Base-by-base conservation (phyloP, 345 rosid genomes). In the Syzygium aqueum region DNA sequence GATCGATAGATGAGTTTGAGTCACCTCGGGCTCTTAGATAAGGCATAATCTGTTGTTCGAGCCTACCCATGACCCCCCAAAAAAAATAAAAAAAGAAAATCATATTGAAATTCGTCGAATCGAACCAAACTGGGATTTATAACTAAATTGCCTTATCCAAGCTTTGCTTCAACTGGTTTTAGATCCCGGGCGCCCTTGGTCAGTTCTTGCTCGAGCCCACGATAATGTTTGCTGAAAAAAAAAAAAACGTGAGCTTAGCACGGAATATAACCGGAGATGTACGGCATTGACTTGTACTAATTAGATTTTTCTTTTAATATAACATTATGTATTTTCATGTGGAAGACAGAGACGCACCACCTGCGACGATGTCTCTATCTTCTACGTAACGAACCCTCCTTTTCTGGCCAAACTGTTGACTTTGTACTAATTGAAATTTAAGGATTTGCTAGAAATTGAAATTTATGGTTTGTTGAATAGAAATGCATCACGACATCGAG, bases 181-280 rank as follows among this genome's bases (percentile, higher is more conserved):
- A 3, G 25, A 19, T 23, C 57, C 57, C 11, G 23, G 7, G 23
- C 23, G 57, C 25, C 3, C 23, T 53, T 19, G 57, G 23, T 53
- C 23, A 7, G 57, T 19, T 21, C 6, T 21, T 3, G 0, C 7
- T 57, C 40, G 0, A 6, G 77, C 40, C 25, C 80, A 33, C 2
- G 3, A 33, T 2, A 67, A 67, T 33, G 12, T 73, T 3, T 5
- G 33, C 2, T 4, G 10, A 3, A 21, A 17, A 53, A 17, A 14
- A 15, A 4, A 8, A 9, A 10, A 30, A 30, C 0, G 37, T 11
- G 6, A 30, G 23, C 12, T 67, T 3, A 2, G 25, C 19, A 33
- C 7, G 22, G 6, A 65, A 4, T 33, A 4, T 9, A 73, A 16
- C 13, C 2, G 23, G 77, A 65, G 77, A 19, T 8, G 43, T 65